phyloP scores from a whole-genome alignment of 306 rosid species.

The Mimosa bimucronata region DNA sequence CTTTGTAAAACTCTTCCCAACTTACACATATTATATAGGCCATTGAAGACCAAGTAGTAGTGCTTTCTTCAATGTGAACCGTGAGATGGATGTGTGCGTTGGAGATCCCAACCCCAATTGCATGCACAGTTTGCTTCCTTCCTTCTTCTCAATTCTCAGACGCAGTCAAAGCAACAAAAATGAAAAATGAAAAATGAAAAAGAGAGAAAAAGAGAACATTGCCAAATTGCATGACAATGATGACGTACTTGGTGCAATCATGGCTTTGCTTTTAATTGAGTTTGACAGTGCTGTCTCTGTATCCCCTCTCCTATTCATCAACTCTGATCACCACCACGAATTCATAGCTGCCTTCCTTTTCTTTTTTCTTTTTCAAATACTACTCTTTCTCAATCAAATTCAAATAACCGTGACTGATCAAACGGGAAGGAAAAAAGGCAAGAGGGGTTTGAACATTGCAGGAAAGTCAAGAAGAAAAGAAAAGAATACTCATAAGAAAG shows the following conservation, averaged over 20 bases:
- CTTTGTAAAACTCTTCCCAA: not conserved
- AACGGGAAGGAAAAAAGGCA: not conserved
- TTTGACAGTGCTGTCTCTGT: constrained; percentile 34
- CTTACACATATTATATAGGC: not conserved
- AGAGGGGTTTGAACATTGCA: not conserved
- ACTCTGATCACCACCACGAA: not conserved
- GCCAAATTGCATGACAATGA: constrained; percentile 47
- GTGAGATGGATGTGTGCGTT: not conserved
- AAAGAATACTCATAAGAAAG: constrained; percentile 7
- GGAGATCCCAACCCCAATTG: constrained; percentile 15
- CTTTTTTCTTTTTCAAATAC: not conserved
- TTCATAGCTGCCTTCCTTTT: not conserved
- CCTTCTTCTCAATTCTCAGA: constrained; percentile 6
- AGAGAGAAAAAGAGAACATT: not conserved
- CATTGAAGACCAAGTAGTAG: not conserved
- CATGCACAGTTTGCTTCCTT: not conserved
- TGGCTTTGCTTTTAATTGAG: constrained; percentile 47
- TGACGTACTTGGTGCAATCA: constrained; percentile 57
- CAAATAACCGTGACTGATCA: not conserved
- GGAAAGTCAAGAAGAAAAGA: not conserved
- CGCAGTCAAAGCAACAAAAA: constrained; percentile 22
- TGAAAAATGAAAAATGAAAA: not conserved
- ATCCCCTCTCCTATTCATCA: constrained; percentile 18
- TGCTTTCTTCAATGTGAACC: not conserved
- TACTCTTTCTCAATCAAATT: not conserved